Percentiles rank a stretch among this genome's conserved stretches.
Evolutionary conservation across 2,329 filamentous ascomycete genomes (phyloP).

Genomic region (Dactylonectria macrodidyma): DNA sequence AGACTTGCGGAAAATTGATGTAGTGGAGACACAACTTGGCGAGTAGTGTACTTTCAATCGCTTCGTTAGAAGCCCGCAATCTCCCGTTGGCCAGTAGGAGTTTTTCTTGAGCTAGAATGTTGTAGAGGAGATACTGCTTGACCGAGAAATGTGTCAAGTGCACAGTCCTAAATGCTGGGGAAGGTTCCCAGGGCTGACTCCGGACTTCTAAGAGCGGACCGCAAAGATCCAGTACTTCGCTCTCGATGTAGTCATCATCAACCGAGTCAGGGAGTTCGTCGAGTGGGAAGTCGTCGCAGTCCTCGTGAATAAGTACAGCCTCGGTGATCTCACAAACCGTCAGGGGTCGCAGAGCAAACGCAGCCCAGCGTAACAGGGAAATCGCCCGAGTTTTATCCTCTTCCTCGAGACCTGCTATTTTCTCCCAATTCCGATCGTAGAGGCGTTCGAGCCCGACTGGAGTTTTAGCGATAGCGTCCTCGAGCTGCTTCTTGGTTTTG

Average conservation of each 20-base stretch:
- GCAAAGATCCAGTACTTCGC: too few species aligned
- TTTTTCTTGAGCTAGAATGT: neutral
- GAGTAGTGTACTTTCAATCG: neutral
- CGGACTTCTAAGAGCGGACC: too few species aligned
- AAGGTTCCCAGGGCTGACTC: neutral
- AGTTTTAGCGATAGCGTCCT: constrained; percentile 46
- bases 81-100: neutral
- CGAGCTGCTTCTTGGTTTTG: constrained; percentile 48
- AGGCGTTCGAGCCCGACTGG: constrained; percentile 47
- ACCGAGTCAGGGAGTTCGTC: too few species aligned
- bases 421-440: constrained; percentile 52
- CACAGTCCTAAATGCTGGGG: neutral
- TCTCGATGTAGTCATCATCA: too few species aligned
- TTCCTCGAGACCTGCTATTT: constrained; percentile 32
- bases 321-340: constrained; percentile 1
- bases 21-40: constrained; percentile 5
- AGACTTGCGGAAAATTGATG: neutral
- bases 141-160: constrained; percentile 6
- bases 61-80: neutral
- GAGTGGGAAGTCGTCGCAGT: neutral
- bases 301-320: neutral
- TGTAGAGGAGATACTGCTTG: constrained; percentile 7
- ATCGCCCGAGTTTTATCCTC: constrained; percentile 40
- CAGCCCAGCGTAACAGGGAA: constrained; percentile 48
- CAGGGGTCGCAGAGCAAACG: constrained; percentile 43